Base-by-base conservation (phyloP, 2,329 filamentous ascomycete genomes). In the Cladophialophora immunda region DNA sequence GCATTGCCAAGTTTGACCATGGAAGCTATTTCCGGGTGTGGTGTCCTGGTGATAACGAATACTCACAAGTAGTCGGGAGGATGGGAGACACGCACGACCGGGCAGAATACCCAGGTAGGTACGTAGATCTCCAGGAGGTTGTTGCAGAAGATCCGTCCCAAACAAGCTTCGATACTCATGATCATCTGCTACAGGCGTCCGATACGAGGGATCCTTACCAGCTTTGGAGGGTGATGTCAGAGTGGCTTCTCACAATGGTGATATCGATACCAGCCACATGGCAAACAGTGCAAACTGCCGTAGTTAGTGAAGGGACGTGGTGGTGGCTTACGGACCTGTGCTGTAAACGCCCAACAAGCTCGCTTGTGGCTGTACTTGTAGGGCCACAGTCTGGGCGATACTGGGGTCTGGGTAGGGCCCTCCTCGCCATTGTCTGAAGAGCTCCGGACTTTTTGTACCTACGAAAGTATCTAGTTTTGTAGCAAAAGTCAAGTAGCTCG, bases 1-100 rank as follows among this genome's bases (percentile, higher is more conserved):
- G 19, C 45, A 25, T 25, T 25, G 45, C 45, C 45, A 50, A 50
- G 45, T 50, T 27, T 19, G 45, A 25, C 45, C 45, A 25, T 25
- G 45, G 19, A 50, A 50, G 45, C 45, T 50, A 50, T 50, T 50
- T 50, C 45, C 45, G 38, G 38, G n/a, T 17, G n/a, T n/a, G n/a
- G n/a, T n/a, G n/a, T n/a, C n/a, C n/a, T n/a, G n/a, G n/a, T n/a
- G n/a, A n/a, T n/a, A n/a, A n/a, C n/a, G n/a, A n/a, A n/a, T n/a
- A n/a, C n/a, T n/a, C n/a, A n/a, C n/a, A n/a, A n/a, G n/a, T n/a
- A n/a, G n/a, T n/a, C n/a, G 17, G 4, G 9, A 6, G 32, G 32
- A 11, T 34, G 11, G 32, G 32, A 34, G 2, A 11, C 17, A 15
- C 15, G 11, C 36, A 41, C 17, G 36, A 13, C 6, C 2, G 2